Evolutionary conservation across 495 filamentous ascomycete species (phyloP).

Genomic region (Aspergillus olivimuriae): DNA sequence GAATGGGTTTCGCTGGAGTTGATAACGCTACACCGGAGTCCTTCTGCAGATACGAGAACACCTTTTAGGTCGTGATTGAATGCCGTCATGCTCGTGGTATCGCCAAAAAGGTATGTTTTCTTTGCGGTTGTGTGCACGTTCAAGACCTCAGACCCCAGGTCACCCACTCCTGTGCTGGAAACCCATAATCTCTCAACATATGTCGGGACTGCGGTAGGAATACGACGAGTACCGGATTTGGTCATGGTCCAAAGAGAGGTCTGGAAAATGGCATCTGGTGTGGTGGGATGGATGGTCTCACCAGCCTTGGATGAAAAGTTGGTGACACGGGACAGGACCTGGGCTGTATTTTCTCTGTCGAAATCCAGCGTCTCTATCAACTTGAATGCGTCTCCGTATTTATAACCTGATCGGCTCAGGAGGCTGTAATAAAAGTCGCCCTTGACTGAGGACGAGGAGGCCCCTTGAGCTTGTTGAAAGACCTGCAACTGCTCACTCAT

Average conservation of each 20-base stretch:
- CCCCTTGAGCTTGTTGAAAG: not conserved
- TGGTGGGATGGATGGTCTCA: constrained; percentile 24
- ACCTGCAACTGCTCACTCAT: not conserved
- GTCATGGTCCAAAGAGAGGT: not conserved
- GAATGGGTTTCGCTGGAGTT: not conserved
- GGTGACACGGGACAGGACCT: not conserved
- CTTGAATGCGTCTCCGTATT: not conserved
- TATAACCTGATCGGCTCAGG: not conserved
- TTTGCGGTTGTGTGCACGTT: too few species aligned
- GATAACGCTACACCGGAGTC: not conserved
- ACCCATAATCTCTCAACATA: not conserved
- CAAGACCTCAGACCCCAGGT: too few species aligned
- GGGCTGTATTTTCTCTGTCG: not conserved
- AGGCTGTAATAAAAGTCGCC: not conserved
- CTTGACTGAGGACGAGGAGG: not conserved
- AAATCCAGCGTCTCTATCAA: not conserved
- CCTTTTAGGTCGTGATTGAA: too few species aligned
- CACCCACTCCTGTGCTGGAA: not conserved
- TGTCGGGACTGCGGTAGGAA: not conserved
- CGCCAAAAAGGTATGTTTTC: too few species aligned
- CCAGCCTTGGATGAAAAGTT: not conserved
- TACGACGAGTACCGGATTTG: not conserved
- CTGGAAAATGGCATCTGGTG: constrained; percentile 24
- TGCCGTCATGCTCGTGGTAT: too few species aligned
- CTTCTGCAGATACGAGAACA: not conserved